phyloP scores from a whole-genome alignment of 371 early-diverging fungal genomes.

The Lichtheimia corymbifera region DNA sequence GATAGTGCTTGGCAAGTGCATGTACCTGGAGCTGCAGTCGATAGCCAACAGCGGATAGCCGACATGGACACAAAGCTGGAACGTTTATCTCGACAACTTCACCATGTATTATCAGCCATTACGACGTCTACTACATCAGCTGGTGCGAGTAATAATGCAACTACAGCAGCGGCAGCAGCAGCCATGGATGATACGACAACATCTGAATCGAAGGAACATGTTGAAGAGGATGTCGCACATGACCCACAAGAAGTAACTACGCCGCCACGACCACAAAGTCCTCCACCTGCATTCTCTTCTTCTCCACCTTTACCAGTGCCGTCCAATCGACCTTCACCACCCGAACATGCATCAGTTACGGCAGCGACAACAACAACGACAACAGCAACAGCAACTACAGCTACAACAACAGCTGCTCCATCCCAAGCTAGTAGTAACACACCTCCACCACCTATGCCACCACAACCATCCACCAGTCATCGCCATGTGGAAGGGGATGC shows the following conservation, averaged over 20 bases:
- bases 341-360: not conserved
- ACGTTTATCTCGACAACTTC: conserved; percentile 22
- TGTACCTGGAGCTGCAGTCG: conserved; percentile 24
- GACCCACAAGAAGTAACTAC: not conserved
- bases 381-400: not conserved
- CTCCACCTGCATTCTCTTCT: conserved; percentile 33
- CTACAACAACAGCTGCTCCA: not conserved
- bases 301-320: conserved; percentile 10
- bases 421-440: not conserved
- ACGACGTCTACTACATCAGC: not conserved
- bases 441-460: not conserved
- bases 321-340: not conserved
- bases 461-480: not conserved
- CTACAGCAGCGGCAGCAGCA: not conserved
- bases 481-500: conserved; percentile 21
- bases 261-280: conserved; percentile 16
- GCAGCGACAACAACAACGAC: not conserved
- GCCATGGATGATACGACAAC: not conserved
- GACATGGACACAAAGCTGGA: conserved; percentile 35
- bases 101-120: conserved; percentile 7
- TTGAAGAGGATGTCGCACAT: not conserved
- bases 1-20: conserved; percentile 37
- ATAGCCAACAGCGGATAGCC: conserved; percentile 13
- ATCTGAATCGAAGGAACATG: not conserved
- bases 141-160: not conserved